A percentile compares a stretch with the other conserved stretches of the same genome.
These are phyloP conservation scores for Beauveria bassiana DNA, from an alignment of 2,329 filamentous ascomycete species.

Conservation along the genomic window DNA sequence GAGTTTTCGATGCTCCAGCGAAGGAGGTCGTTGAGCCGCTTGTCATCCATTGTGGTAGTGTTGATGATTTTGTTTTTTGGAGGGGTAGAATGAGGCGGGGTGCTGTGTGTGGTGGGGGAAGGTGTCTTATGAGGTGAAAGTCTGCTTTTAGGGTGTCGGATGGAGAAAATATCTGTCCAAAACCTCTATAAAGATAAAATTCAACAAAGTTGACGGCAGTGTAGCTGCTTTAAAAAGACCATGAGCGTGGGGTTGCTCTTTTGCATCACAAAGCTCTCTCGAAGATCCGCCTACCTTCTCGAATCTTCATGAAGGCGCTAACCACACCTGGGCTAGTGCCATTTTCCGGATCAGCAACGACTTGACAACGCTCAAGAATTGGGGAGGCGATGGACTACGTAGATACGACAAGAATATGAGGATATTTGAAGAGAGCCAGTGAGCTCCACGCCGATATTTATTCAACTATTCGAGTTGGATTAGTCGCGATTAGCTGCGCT, in stretches of 20 bases:
- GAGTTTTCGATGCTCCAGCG: slow-evolving; percentile 63
- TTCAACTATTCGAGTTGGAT: no score
- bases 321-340: slow-evolving; percentile 1
- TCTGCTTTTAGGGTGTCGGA: neutral
- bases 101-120: neutral
- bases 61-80: neutral
- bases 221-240: neutral
- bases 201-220: neutral
- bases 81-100: neutral
- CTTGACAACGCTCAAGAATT: no score
- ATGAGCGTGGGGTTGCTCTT: slow-evolving; percentile 8
- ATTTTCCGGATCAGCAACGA: neutral
- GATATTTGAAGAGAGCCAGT: no score
- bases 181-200: neutral
- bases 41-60: slow-evolving; percentile 36
- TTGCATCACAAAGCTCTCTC: slow-evolving; percentile 13
- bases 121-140: neutral
- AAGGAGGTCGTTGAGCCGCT: slow-evolving; percentile 64
- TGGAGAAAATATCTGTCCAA: neutral
- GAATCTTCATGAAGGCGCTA: slow-evolving; percentile 12
- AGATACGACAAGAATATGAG: no score
- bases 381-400: neutral
- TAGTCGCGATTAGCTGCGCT: no score
- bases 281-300: slow-evolving; percentile 10
- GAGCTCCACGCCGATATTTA: no score